Conservation (phyloP, 2,329 filamentous ascomycete genomes). For the Beauveria rudraprayagi region DNA sequence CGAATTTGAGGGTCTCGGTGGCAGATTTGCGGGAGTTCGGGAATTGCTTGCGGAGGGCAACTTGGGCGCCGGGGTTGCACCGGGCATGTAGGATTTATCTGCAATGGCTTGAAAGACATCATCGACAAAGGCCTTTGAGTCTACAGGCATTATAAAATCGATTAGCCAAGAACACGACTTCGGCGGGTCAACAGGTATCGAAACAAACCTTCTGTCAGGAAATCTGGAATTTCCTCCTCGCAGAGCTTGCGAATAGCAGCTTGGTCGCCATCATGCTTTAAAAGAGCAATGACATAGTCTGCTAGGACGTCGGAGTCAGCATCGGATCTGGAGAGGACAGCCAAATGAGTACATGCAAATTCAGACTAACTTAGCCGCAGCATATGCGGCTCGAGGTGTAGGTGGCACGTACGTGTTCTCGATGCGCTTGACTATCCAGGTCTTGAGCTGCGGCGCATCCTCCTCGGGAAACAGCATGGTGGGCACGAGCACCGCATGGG, state of each 20-base stretch:
- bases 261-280: constrained; percentile 60
- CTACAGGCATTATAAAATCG: constrained; percentile 15
- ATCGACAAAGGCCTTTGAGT: constrained; percentile 50
- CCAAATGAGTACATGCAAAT: constrained; percentile 7
- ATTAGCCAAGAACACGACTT: neutral
- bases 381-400: constrained; percentile 8
- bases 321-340: constrained; percentile 51
- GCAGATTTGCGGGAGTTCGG: constrained; percentile 14
- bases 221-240: constrained; percentile 65
- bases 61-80: constrained; percentile 36
- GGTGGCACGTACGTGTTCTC: constrained; percentile 57
- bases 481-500: constrained; percentile 7
- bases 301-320: constrained; percentile 75
- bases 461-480: constrained; percentile 56
- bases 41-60: constrained; percentile 7
- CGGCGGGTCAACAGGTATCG: too few species aligned
- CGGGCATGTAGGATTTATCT: constrained; percentile 53
- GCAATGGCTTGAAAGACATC: constrained; percentile 62
- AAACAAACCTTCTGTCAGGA: constrained; percentile 54
- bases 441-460: constrained; percentile 57
- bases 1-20: constrained; percentile 15
- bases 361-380: neutral
- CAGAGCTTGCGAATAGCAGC: constrained; percentile 60
- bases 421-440: constrained; percentile 70
- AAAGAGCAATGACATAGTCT: constrained; percentile 73